These are phyloP conservation scores for Scortechinia acanthostroma DNA, from an alignment of 2,329 filamentous ascomycete genomes.

Conservation along the genomic window DNA sequence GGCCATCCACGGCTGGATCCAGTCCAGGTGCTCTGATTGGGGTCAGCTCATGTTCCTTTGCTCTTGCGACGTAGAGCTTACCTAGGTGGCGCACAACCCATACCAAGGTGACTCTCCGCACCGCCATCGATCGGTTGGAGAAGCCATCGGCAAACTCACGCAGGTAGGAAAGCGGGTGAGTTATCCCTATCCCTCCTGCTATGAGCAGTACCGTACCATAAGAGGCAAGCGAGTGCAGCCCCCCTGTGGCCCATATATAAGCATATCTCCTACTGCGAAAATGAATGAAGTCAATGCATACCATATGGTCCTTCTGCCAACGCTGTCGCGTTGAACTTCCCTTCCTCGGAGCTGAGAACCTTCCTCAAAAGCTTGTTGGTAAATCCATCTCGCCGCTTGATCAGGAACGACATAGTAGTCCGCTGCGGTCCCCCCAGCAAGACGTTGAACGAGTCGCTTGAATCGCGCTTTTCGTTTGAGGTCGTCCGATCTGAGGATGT, in stretches of 20 bases:
- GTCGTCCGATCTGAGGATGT: background rate
- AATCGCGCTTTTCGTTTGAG: conserved; percentile 14
- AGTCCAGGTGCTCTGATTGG: conserved; percentile 17
- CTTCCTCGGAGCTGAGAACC: conserved; percentile 12
- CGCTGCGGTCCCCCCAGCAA: conserved; percentile 14
- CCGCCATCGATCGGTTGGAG: conserved; percentile 11
- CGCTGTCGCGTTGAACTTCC: conserved; percentile 14
- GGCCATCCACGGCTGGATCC: conserved; percentile 22
- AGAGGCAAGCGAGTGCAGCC: conserved; percentile 17
- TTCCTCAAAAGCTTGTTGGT: conserved; percentile 18
- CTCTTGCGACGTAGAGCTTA: background rate
- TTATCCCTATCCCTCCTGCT: conserved; percentile 25
- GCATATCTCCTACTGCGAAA: conserved; percentile 2
- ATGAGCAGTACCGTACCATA: conserved; percentile 20
- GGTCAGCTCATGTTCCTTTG: too few species aligned
- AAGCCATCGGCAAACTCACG: conserved; percentile 17
- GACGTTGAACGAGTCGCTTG: conserved; percentile 16
- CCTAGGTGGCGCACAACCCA: background rate
- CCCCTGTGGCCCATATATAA: conserved; percentile 5
- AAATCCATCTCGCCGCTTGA: conserved; percentile 20
- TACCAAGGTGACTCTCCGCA: conserved; percentile 12
- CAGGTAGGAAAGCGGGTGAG: conserved; percentile 8
- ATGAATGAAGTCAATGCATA: conserved; percentile 7
- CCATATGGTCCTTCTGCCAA: conserved; percentile 23
- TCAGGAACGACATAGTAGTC: conserved; percentile 19